phyloP scores from a whole-genome alignment of 169 alveolate species.

The Plasmodium cynomolgi region DNA sequence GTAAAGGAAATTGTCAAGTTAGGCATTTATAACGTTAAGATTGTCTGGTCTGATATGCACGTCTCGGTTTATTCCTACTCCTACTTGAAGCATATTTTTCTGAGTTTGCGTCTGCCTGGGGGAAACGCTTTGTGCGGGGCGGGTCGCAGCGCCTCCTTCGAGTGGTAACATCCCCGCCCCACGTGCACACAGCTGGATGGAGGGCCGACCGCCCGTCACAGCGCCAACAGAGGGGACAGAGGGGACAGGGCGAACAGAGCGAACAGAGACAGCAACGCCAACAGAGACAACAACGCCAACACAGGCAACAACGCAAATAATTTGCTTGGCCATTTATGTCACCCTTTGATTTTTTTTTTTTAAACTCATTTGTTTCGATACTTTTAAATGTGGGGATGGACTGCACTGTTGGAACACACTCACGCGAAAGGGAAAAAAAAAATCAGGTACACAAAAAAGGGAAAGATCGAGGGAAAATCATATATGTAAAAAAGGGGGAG shows the following conservation, averaged over 20 bases:
- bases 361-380: not conserved
- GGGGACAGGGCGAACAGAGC: too few relatives aligned
- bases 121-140: not conserved
- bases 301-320: too few relatives aligned
- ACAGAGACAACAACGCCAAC: too few relatives aligned
- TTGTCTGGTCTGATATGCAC: slow-evolving; percentile 93
- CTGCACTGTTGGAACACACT: not conserved
- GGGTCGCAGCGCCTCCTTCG: not conserved
- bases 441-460: not conserved
- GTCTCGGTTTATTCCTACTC: slow-evolving; percentile 75
- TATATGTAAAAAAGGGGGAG: not conserved
- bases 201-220: too few relatives aligned
- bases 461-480: not conserved
- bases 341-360: not conserved
- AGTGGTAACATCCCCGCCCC: too few relatives aligned
- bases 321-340: not conserved
- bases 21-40: slow-evolving; percentile 91
- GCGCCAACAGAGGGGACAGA: too few relatives aligned
- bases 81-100: slow-evolving; percentile 46
- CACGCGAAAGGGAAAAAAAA: not conserved
- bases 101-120: not conserved
- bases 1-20: slow-evolving; percentile 84
- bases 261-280: too few relatives aligned
- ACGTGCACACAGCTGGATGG: too few relatives aligned
- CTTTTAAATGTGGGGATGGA: not conserved